Base-by-base conservation (phyloP, 2,329 filamentous ascomycete species). In the Fusarium pseudocircinatum region DNA sequence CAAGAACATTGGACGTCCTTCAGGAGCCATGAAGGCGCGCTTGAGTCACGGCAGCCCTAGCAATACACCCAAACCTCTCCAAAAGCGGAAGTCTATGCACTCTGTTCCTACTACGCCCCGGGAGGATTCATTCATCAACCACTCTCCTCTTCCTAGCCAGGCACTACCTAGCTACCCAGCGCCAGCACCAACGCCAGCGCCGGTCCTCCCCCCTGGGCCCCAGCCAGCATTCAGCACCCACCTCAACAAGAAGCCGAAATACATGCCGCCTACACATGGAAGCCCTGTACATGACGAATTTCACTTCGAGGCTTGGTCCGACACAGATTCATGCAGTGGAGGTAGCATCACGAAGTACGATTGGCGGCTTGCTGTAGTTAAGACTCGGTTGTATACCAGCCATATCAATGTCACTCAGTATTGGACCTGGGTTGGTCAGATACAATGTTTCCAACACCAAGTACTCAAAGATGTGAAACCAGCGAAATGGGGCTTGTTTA, bases 1-100 rank as follows among this genome's bases (percentile, higher is more conserved):
- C 67, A 87, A 87, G 54, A 89, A 87, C 70, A 89, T 90, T 12
- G 88, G 88, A 13, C 83, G 88, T 1, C 88, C 88, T 1, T 87
- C 87, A 44, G 84, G 84, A 7, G 83, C 63, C 13, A 69, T 84
- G 70, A 86, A 83, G 68, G 81, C 82, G 15, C 75, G 76, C 8
- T 64, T 70, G 34, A 78, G 77, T 28, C 66, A 73, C 18, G 76
- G 73, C 12, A 78, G 77, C 49, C 73, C 74, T 9, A 68, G 60
- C 37, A 70, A 50, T 36, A 78, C 79, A 4, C 75, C 78, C 2
- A 77, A 77, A 57, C 69, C 72, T 42, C 58, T 73, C 13, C 81
- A 79, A 70, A 83, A 82, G 72, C 79, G 82, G 30, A 83, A 82
- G 73, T 79, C 73, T 47, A 76, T 75, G 73, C 78, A 82, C 24